Conservation (phyloP, 2,329 filamentous ascomycete genomes). For the Chrysosporium keratinophilum region DNA sequence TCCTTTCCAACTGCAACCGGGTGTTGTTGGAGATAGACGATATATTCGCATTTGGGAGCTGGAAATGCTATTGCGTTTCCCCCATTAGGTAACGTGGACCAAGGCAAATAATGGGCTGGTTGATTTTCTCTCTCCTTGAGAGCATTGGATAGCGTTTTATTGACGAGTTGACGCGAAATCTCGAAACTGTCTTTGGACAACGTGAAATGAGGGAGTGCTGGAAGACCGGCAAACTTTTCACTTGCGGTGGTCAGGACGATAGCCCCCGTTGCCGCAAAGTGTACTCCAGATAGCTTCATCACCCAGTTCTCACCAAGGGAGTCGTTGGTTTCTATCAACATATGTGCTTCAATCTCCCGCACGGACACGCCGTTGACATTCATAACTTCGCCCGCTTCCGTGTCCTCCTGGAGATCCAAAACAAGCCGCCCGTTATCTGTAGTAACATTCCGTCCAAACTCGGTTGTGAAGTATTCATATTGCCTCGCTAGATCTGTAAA, state of each 20-base stretch:
- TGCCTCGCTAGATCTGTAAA: conserved; percentile 54
- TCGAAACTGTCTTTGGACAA: conserved; percentile 47
- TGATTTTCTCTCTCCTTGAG: conserved; percentile 54
- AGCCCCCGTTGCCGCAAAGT: conserved; percentile 71
- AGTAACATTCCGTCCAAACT: conserved; percentile 74
- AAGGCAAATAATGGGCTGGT: conserved; percentile 54
- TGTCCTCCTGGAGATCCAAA: conserved; percentile 53
- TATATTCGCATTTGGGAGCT: conserved; percentile 73
- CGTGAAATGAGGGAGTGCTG: conserved; percentile 74
- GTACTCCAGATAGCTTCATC: conserved; percentile 69
- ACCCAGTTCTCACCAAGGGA: conserved; percentile 66
- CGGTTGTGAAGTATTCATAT: conserved; percentile 54
- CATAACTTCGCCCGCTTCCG: conserved; percentile 32
- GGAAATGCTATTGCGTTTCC: conserved; percentile 40
- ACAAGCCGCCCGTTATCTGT: conserved; percentile 59
- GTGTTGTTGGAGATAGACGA: conserved; percentile 67
- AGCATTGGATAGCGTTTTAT: conserved; percentile 58
- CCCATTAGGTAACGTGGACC: conserved; percentile 59
- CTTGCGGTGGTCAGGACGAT: conserved; percentile 80
- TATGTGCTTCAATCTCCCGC: conserved; percentile 58
- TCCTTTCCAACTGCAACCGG: conserved; percentile 27
- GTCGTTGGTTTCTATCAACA: conserved; percentile 62
- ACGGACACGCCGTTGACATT: conserved; percentile 43
- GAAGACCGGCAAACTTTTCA: conserved; percentile 88
- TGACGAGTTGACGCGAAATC: conserved; percentile 56